phyloP scores from a whole-genome alignment of 495 filamentous ascomycete genomes.

The Elaphomyces granulatus region DNA sequence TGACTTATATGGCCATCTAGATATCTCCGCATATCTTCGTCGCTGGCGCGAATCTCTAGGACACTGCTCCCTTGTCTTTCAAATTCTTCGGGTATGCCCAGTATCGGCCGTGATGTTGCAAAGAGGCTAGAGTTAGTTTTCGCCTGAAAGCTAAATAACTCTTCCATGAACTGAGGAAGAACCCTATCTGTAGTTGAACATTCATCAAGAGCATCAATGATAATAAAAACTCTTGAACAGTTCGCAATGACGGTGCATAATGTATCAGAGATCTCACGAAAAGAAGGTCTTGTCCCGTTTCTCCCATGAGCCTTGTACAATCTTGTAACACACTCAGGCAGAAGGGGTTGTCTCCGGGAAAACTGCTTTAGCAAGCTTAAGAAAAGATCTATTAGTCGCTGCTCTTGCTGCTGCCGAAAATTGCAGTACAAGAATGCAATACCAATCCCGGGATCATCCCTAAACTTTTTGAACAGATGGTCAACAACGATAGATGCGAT shows the following conservation, averaged over 20 bases:
- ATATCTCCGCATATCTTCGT: slow-evolving; percentile 21
- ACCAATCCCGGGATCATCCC: slow-evolving; percentile 7
- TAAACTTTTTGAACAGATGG: slow-evolving; percentile 12
- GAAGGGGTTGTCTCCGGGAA: neutral
- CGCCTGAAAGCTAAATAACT: slow-evolving; percentile 16
- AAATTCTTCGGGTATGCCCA: slow-evolving; percentile 13
- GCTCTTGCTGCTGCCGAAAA: slow-evolving; percentile 15
- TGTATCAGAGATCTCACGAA: slow-evolving; percentile 10
- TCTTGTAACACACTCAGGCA: slow-evolving; percentile 12
- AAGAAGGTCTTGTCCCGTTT: slow-evolving; percentile 11
- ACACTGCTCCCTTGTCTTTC: neutral
- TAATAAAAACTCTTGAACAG: slow-evolving; percentile 20
- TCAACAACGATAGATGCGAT: slow-evolving; percentile 26
- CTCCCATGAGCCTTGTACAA: slow-evolving; percentile 8
- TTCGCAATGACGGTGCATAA: slow-evolving; percentile 9
- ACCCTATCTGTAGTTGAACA: slow-evolving; percentile 9
- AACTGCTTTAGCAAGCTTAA: slow-evolving; percentile 20
- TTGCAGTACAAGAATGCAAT: slow-evolving; percentile 30
- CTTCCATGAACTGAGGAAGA: slow-evolving; percentile 8
- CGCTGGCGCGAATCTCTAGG: slow-evolving; percentile 26
- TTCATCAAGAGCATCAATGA: slow-evolving; percentile 37
- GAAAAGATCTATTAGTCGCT: slow-evolving; percentile 11
- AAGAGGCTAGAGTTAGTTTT: slow-evolving; percentile 16
- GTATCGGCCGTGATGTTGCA: slow-evolving; percentile 24
- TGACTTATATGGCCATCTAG: slow-evolving; percentile 5